Percentiles rank a stretch among this genome's conserved stretches.
Conservation (phyloP, 2,329 filamentous ascomycete species). For the Nigrospora osmanthi region DNA sequence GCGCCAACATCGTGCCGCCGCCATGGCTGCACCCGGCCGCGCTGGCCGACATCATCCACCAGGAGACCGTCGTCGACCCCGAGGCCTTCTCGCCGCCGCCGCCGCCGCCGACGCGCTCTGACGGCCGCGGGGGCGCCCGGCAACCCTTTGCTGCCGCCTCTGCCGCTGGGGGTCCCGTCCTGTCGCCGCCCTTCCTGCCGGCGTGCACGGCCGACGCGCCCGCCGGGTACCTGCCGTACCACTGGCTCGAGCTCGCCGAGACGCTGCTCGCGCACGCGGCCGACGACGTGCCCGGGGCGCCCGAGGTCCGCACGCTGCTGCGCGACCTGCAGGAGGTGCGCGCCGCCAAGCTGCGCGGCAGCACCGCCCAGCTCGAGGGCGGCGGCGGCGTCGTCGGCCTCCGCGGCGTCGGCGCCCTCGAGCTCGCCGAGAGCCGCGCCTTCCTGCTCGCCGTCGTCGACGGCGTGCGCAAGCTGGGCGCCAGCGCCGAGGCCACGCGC, state of each 20-base stretch:
- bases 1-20: slow-evolving; percentile 87
- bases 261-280: slow-evolving; percentile 76
- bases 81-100: slow-evolving; percentile 73
- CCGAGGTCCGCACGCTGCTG: slow-evolving; percentile 66
- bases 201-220: slow-evolving; percentile 65
- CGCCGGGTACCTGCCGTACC: slow-evolving; percentile 72
- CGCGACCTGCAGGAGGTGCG: slow-evolving; percentile 81
- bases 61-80: slow-evolving; percentile 67
- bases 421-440: slow-evolving; percentile 77
- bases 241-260: slow-evolving; percentile 90
- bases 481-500: slow-evolving; percentile 68
- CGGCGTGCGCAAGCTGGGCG: slow-evolving; percentile 75
- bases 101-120: slow-evolving; percentile 48
- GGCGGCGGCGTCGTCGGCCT: slow-evolving; percentile 63
- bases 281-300: slow-evolving; percentile 70
- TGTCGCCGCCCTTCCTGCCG: slow-evolving; percentile 71
- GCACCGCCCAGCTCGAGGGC: slow-evolving; percentile 63
- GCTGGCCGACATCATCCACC: slow-evolving; percentile 68
- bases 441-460: slow-evolving; percentile 85
- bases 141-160: slow-evolving; percentile 17
- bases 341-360: slow-evolving; percentile 78
- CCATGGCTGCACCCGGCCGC: slow-evolving; percentile 77
- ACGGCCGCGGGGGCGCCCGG: slow-evolving; percentile 33
- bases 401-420: slow-evolving; percentile 81
- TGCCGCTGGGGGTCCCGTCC: slow-evolving; percentile 15